Evolutionary conservation across 2,329 filamentous ascomycete species (phyloP).

Genomic region (Fusarium circinatum): DNA sequence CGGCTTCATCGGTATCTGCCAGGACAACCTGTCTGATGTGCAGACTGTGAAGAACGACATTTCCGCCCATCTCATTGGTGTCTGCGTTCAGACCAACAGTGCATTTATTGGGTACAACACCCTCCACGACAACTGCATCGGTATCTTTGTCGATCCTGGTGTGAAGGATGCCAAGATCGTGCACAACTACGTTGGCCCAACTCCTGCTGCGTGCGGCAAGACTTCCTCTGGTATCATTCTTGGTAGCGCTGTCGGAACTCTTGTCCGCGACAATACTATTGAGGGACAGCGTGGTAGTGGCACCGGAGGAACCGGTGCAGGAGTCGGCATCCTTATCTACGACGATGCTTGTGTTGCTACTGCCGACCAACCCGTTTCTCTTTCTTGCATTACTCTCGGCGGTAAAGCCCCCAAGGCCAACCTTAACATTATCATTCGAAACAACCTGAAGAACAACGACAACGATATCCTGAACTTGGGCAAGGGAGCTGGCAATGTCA

Average conservation of each 20-base stretch:
- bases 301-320: conserved; percentile 29
- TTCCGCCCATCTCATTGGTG: conserved; percentile 44
- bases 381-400: conserved; percentile 27
- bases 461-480: conserved; percentile 37
- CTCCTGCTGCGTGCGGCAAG: conserved; percentile 22
- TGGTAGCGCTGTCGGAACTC: conserved; percentile 42
- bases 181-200: conserved; percentile 44
- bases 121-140: conserved; percentile 46
- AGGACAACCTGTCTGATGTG: conserved; percentile 48
- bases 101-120: conserved; percentile 48
- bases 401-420: conserved; percentile 29
- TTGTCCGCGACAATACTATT: conserved; percentile 45
- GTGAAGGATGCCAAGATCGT: conserved; percentile 44
- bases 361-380: neutral
- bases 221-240: conserved; percentile 42
- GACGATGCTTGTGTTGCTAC: conserved; percentile 37
- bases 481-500: conserved; percentile 34
- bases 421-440: conserved; percentile 44
- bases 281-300: conserved; percentile 35
- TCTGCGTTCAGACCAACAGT: conserved; percentile 50
- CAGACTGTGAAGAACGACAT: conserved; percentile 45
- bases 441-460: conserved; percentile 46
- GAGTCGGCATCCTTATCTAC: conserved; percentile 38
- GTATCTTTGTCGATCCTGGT: conserved; percentile 48
- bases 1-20: conserved; percentile 48